Conservation (phyloP, 2,329 filamentous ascomycete species). For the Epicoccum sorghinum region DNA sequence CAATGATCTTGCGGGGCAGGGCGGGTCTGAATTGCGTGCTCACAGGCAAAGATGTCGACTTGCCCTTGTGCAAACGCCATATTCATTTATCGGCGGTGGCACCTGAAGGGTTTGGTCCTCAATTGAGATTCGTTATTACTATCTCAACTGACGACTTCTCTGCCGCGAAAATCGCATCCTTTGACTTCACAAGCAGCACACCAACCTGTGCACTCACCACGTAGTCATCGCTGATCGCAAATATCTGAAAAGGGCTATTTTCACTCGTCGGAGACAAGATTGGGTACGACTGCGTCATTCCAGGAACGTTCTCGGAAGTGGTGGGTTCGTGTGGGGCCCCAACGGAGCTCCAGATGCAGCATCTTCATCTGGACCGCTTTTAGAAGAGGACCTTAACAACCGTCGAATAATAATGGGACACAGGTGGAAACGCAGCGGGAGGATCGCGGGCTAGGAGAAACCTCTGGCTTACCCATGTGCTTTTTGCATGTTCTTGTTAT, state of each 20-base stretch:
- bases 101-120: neutral
- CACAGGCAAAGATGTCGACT: slow-evolving; percentile 41
- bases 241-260: neutral
- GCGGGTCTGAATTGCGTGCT: slow-evolving; percentile 42
- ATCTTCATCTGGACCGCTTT: slow-evolving; percentile 13
- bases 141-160: slow-evolving; percentile 7
- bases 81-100: slow-evolving; percentile 5
- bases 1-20: slow-evolving; percentile 25
- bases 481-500: neutral
- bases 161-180: slow-evolving; percentile 4
- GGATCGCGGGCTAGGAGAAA: slow-evolving; percentile 3
- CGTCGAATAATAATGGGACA: neutral
- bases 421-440: slow-evolving; percentile 8
- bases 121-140: slow-evolving; percentile 4
- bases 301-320: slow-evolving; percentile 9
- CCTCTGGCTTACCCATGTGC: neutral
- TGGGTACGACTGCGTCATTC: slow-evolving; percentile 12
- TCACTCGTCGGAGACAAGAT: neutral
- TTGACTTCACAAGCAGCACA: neutral
- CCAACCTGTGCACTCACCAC: neutral
- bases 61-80: slow-evolving; percentile 17
- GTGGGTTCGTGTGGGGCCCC: slow-evolving; percentile 10
- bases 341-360: slow-evolving; percentile 13
- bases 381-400: slow-evolving; percentile 10
- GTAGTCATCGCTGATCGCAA: neutral